These are phyloP conservation scores for Apostasia shenzhenica DNA, from an alignment of 106 monocot species.

Conservation along the genomic window DNA sequence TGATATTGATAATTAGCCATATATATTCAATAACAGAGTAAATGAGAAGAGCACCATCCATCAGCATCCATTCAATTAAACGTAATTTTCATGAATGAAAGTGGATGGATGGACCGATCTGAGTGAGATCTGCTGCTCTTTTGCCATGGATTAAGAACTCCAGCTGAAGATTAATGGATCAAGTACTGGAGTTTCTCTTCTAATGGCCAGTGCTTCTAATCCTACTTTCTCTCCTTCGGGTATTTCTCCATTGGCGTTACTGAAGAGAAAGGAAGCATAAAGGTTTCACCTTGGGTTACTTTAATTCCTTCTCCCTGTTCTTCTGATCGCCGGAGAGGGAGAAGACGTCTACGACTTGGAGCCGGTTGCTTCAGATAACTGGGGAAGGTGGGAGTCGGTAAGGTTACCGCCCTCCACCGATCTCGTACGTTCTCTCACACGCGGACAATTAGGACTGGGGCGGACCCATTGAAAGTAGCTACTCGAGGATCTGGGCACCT, in stretches of 20 bases:
- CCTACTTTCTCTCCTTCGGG: background rate
- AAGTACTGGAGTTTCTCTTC: too few species aligned
- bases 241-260: background rate
- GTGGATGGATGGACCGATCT: constrained; percentile 30
- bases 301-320: background rate
- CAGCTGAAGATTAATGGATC: too few species aligned
- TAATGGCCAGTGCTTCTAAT: background rate
- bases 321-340: background rate
- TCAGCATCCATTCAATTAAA: constrained; percentile 16
- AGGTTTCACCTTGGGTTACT: background rate
- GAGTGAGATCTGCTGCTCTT: constrained; percentile 20
- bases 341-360: constrained; percentile 6
- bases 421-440: constrained; percentile 7
- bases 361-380: background rate
- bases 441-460: constrained; percentile 9
- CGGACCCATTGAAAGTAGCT: constrained; percentile 16
- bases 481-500: background rate
- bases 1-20: background rate
- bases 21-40: background rate
- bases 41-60: background rate
- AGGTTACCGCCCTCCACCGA: constrained; percentile 11
- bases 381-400: constrained; percentile 9
- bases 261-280: background rate
- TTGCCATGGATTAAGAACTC: constrained; percentile 1
- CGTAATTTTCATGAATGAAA: constrained; percentile 34